Conservation (phyloP, 257 asterid genomes). For the Handroanthus guayacan region DNA sequence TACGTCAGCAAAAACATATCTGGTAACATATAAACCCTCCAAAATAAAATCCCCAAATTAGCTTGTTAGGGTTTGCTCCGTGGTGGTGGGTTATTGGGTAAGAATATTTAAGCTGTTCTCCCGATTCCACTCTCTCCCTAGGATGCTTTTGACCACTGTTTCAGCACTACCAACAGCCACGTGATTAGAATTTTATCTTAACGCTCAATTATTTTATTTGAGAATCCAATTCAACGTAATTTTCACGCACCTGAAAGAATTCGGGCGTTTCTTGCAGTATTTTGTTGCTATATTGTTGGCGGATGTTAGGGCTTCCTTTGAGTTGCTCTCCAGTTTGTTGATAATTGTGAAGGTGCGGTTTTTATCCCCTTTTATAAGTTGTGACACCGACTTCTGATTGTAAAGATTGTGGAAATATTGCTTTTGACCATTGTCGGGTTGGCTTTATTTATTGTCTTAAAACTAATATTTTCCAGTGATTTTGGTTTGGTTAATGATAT, state of each 20-base stretch:
- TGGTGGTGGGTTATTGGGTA: conserved; percentile 17
- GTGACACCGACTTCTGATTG: neutral
- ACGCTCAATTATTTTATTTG: neutral
- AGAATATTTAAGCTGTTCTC: neutral
- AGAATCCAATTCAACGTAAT: neutral
- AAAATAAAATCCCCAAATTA: conserved; percentile 8
- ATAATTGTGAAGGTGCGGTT: conserved; percentile 22
- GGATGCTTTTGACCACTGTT: conserved; percentile 32
- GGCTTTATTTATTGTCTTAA: neutral
- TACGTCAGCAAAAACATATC: too few relatives aligned
- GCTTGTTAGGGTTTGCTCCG: conserved; percentile 37
- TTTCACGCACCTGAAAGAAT: neutral
- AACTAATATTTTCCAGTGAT: neutral
- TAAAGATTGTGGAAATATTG: neutral
- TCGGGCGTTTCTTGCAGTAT: neutral
- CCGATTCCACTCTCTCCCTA: conserved; percentile 15
- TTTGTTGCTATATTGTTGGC: neutral
- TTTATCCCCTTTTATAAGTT: neutral
- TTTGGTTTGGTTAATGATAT: neutral
- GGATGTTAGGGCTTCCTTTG: neutral
- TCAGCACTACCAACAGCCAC: conserved; percentile 33
- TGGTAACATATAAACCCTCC: too few relatives aligned
- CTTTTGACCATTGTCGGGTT: neutral
- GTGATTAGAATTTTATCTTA: too few relatives aligned
- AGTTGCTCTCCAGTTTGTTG: conserved; percentile 3